phyloP scores from a whole-genome alignment of 345 rosid genomes.

The Combretum micranthum region DNA sequence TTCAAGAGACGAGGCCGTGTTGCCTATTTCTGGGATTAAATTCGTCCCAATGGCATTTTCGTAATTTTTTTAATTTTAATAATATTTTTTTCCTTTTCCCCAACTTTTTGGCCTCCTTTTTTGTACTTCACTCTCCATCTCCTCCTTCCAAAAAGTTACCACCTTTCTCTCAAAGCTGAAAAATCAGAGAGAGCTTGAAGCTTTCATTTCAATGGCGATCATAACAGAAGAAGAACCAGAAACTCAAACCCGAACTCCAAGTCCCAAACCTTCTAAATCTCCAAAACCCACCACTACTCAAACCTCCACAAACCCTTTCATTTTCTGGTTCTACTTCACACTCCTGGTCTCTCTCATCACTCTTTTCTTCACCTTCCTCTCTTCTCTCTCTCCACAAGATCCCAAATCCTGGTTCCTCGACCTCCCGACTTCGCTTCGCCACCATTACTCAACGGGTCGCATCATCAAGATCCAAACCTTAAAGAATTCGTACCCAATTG shows the following conservation, averaged over 20 bases:
- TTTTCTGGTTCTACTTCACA: slow-evolving; percentile 81
- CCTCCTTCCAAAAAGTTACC: too few relatives aligned
- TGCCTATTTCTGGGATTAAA: too few relatives aligned
- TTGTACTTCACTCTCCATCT: too few relatives aligned
- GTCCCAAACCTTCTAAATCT: slow-evolving; percentile 5
- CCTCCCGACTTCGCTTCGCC: slow-evolving; percentile 62
- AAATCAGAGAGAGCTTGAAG: too few relatives aligned
- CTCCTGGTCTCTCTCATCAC: slow-evolving; percentile 49
- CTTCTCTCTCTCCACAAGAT: slow-evolving; percentile 40
- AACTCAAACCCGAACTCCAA: slow-evolving; percentile 13
- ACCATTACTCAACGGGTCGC: slow-evolving; percentile 74
- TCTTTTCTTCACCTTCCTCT: slow-evolving; percentile 31
- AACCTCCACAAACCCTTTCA: slow-evolving; percentile 30
- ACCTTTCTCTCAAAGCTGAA: too few relatives aligned
- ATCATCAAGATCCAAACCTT: slow-evolving; percentile 56
- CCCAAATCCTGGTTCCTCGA: slow-evolving; percentile 86
- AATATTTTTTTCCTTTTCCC: too few relatives aligned
- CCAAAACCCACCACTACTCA: slow-evolving; percentile 5
- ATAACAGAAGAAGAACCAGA: slow-evolving; percentile 65
- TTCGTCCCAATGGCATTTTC: too few relatives aligned
- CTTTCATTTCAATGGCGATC: slow-evolving; percentile 47
- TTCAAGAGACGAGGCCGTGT: too few relatives aligned
- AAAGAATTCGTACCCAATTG: slow-evolving; percentile 38
- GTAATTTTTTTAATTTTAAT: too few relatives aligned
- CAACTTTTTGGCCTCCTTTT: too few relatives aligned